A percentile compares a stretch with the other conserved stretches of the same genome.
Evolutionary conservation across 1,139 yeast genomes (phyloP).

Genomic region (Yamadazyma sp.): DNA sequence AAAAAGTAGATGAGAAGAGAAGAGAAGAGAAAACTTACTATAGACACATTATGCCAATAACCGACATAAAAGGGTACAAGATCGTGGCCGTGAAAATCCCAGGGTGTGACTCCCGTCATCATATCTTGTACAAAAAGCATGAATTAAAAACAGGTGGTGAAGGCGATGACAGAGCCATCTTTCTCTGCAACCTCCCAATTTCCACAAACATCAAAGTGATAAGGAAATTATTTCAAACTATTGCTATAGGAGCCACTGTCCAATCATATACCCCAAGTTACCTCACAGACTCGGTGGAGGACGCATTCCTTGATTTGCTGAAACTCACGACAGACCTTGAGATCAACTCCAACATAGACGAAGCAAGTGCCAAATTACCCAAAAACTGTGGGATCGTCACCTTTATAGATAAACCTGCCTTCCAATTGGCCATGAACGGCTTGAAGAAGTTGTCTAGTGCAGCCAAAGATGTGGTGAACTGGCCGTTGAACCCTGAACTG

Average conservation of each 20-base stretch:
- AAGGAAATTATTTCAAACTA: slow-evolving; percentile 56
- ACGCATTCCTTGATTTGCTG: slow-evolving; percentile 58
- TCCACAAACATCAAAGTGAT: slow-evolving; percentile 53
- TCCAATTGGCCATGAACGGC: slow-evolving; percentile 62
- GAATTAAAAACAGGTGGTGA: slow-evolving; percentile 44
- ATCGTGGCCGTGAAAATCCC: slow-evolving; percentile 50
- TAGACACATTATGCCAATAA: slow-evolving; percentile 7
- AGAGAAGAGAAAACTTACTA: background rate
- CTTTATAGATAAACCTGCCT: slow-evolving; percentile 74
- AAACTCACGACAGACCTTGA: slow-evolving; percentile 58
- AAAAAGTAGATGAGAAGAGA: slow-evolving; percentile 9
- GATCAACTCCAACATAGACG: slow-evolving; percentile 14
- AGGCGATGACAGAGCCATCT: slow-evolving; percentile 48
- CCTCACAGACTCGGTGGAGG: slow-evolving; percentile 44
- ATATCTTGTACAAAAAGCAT: slow-evolving; percentile 65
- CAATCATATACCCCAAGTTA: slow-evolving; percentile 45
- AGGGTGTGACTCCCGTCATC: slow-evolving; percentile 37
- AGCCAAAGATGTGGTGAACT: slow-evolving; percentile 20
- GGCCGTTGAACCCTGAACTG: slow-evolving; percentile 29
- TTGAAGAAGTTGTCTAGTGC: slow-evolving; percentile 48
- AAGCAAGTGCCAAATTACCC: slow-evolving; percentile 52
- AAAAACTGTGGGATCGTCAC: slow-evolving; percentile 71
- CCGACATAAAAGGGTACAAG: slow-evolving; percentile 55
- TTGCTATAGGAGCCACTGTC: slow-evolving; percentile 62
- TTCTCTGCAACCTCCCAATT: slow-evolving; percentile 76